phyloP scores from a whole-genome alignment of 768 basidiomycete genomes.

The Lepiota venenata region DNA sequence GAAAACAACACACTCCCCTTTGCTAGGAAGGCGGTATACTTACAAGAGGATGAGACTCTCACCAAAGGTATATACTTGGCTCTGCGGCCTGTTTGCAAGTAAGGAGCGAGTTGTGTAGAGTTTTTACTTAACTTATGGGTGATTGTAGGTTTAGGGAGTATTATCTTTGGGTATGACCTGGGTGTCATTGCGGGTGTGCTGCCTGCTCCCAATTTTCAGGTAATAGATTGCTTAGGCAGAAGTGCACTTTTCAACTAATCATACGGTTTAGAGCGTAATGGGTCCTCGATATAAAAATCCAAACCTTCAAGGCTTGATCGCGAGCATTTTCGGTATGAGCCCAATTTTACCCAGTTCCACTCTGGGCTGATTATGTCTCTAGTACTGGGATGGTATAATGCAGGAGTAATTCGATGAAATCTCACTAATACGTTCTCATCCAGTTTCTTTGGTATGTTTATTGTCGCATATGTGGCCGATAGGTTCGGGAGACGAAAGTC shows the following conservation, averaged over 20 bases:
- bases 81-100: constrained; percentile 51
- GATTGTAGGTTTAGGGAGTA: constrained; percentile 34
- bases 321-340: constrained; percentile 38
- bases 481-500: constrained; percentile 33
- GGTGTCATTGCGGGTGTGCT: constrained; percentile 49
- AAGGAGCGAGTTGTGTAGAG: constrained; percentile 6
- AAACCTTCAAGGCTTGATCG: constrained; percentile 35
- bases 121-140: background rate
- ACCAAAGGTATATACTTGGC: constrained; percentile 51
- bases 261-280: constrained; percentile 25
- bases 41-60: constrained; percentile 28
- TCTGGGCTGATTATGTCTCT: background rate
- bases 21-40: background rate
- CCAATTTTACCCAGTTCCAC: background rate
- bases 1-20: background rate
- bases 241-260: no score
- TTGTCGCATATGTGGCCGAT: constrained; percentile 38
- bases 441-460: constrained; percentile 42
- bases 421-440: background rate
- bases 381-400: constrained; percentile 36
- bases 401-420: no score
- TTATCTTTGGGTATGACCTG: constrained; percentile 48
- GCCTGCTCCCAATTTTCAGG: constrained; percentile 31
- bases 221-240: no score
- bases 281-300: constrained; percentile 31